Evolutionary conservation across 2,329 filamentous ascomycete species (phyloP).

Genomic region (Whalleya microplaca): DNA sequence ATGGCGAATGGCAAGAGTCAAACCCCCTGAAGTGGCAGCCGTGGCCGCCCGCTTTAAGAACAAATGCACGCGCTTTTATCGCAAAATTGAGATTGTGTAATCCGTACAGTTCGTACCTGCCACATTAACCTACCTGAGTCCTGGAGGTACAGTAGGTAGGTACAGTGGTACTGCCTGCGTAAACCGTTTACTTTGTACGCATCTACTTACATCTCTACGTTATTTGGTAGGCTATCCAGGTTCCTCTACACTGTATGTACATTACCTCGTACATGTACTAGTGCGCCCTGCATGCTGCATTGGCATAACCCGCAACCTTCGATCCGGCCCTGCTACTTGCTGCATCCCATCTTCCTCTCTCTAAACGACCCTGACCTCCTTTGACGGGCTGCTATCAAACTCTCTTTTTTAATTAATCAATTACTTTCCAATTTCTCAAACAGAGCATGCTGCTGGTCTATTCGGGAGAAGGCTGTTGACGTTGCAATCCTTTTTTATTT

Average conservation of each 20-base stretch:
- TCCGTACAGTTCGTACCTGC: too few relatives aligned
- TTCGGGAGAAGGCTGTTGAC: constrained; percentile 4
- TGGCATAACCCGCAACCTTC: constrained; percentile 10
- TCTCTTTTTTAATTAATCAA: background rate
- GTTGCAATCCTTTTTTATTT: constrained; percentile 8
- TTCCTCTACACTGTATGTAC: constrained; percentile 10
- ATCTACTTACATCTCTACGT: constrained; percentile 20
- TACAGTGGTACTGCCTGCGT: too few relatives aligned
- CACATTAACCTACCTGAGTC: too few relatives aligned
- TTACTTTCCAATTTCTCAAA: background rate
- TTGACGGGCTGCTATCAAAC: background rate
- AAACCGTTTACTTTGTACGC: constrained; percentile 15
- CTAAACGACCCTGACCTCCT: background rate
- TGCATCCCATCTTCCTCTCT: background rate
- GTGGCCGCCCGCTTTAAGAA: constrained; percentile 18
- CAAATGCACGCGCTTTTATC: constrained; percentile 20
- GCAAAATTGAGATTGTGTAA: constrained; percentile 24
- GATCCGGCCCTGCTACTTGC: background rate
- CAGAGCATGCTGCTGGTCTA: background rate
- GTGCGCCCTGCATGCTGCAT: constrained; percentile 2
- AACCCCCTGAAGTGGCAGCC: constrained; percentile 2
- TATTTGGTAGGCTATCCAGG: too few relatives aligned
- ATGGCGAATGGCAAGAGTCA: background rate
- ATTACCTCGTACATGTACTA: constrained; percentile 14
- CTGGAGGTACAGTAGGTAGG: too few relatives aligned